A percentile compares a stretch with the other conserved stretches of the same genome.
These are phyloP conservation scores for Pseudomonodictys pantanalensis DNA, from an alignment of 495 filamentous ascomycete genomes.

Conservation along the genomic window DNA sequence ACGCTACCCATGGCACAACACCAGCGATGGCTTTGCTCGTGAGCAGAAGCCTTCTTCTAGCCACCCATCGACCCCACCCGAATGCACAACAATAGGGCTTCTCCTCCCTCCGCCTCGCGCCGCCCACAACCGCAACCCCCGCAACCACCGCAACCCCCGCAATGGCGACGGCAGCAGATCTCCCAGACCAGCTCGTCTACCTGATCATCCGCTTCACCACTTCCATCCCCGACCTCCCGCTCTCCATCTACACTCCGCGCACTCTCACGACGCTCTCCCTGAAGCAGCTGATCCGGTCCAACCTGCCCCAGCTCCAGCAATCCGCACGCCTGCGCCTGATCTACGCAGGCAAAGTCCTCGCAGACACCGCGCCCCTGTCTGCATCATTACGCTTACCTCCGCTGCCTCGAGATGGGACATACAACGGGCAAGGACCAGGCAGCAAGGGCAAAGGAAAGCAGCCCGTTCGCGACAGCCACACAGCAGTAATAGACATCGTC, in stretches of 20 bases:
- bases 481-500: conserved; percentile 14
- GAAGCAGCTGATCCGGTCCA: conserved; percentile 74
- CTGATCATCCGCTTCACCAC: conserved; percentile 87
- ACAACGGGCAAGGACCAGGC: conserved; percentile 41
- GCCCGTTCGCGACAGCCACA: conserved; percentile 43
- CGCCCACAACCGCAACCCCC: conserved; percentile 5
- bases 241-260: conserved; percentile 65
- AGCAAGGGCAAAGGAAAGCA: conserved; percentile 62
- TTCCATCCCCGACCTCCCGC: conserved; percentile 74
- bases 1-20: too few species aligned
- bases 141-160: conserved; percentile 1
- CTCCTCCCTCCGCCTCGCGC: neutral
- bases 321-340: conserved; percentile 78
- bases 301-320: conserved; percentile 60
- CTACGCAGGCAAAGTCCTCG: conserved; percentile 78
- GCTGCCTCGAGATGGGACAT: conserved; percentile 49
- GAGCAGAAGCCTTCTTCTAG: neutral
- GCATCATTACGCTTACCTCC: conserved; percentile 60
- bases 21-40: neutral
- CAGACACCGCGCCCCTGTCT: conserved; percentile 63
- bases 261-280: conserved; percentile 70
- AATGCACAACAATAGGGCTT: neutral
- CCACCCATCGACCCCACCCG: neutral
- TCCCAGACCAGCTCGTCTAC: conserved; percentile 48
- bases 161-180: conserved; percentile 13